Base-by-base conservation (phyloP, 306 rosid genomes). In the Ochetophila trinervis region DNA sequence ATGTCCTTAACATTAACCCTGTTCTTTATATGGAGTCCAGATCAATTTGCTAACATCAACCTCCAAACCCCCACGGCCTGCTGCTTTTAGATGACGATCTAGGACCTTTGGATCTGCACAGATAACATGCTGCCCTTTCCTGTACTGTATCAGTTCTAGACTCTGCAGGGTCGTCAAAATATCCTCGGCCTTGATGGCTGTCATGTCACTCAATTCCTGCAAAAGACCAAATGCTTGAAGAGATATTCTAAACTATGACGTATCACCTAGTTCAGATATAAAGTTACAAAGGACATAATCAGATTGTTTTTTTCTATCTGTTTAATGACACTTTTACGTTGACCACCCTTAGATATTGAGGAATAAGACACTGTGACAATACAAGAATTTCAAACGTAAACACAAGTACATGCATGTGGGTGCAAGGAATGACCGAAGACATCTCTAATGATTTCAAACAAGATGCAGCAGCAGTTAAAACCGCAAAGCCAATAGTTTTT, bases 121-220 rank as follows among this genome's bases (percentile, higher is more conserved):
- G 57, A 94, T 94, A 57, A 94, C 99, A 82, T 94, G 97, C 76
- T 90, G 97, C 36, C 99, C 97, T 68, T 94, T 94, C 80, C 99
- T 80, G 86, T 94, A 94, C 65, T 94, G 99, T 63, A 94, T 90
- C 81, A 94, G 79, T 65, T 94, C 99, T 17, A 94, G 83, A 70
- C 81, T 80, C 79, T 94, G 97, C 37, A 90, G 91, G 70, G 99
- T 94, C 57, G 75, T 67, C 79, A 94, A 76, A 66, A 94, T 94
- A 77, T 94, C 99, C 66, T 94, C 99, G 0, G 99, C 95, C 77
- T 86, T 94, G 63, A 94, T 94, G 55, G 96, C 99, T 55, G 99
- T 94, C 99, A 94, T 90, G 87, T 94, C 99, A 74, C 99, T 94
- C 24, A 94, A 95, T 78, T 94, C 99, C 99, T 94, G 86, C 57